These are phyloP conservation scores for Bipolaris cookei DNA, from an alignment of 2,329 filamentous ascomycete species.

Conservation along the genomic window DNA sequence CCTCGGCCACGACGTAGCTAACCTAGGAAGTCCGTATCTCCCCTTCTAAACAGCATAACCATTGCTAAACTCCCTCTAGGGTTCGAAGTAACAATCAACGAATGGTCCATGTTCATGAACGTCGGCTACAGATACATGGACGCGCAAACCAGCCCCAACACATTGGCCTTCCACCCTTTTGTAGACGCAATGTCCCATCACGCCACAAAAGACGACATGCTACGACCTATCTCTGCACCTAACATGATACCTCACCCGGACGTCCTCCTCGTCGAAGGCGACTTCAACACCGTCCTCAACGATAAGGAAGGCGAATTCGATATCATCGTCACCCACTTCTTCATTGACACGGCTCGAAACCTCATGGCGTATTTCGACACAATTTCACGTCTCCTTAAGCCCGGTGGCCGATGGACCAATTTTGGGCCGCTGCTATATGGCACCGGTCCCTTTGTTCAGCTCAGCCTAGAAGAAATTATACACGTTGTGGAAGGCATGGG, in stretches of 20 bases:
- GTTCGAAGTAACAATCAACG: constrained; percentile 62
- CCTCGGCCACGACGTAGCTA: constrained; percentile 59
- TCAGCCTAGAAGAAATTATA: constrained; percentile 62
- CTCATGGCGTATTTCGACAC: constrained; percentile 62
- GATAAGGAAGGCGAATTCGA: constrained; percentile 51
- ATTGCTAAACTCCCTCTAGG: constrained; percentile 31
- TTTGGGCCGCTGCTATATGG: constrained; percentile 64
- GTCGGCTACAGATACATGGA: constrained; percentile 60
- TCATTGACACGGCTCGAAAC: constrained; percentile 67
- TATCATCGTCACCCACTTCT: constrained; percentile 63
- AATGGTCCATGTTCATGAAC: constrained; percentile 66
- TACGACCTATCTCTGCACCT: constrained; percentile 56
- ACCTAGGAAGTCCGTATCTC: constrained; percentile 45
- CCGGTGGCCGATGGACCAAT: constrained; percentile 63
- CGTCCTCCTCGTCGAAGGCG: constrained; percentile 61
- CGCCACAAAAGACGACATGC: constrained; percentile 55
- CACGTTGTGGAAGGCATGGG: constrained; percentile 57
- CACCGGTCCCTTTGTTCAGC: constrained; percentile 61
- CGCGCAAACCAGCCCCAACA: constrained; percentile 28
- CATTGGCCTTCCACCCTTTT: constrained; percentile 57
- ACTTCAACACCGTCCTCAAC: constrained; percentile 58
- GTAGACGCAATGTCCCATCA: constrained; percentile 65
- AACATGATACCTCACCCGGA: constrained; percentile 41
- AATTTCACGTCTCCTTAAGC: constrained; percentile 56
- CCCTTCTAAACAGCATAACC: not conserved